Evolutionary conservation across 257 asterid genomes (phyloP).

Genomic region (Lithospermum erythrorhizon): DNA sequence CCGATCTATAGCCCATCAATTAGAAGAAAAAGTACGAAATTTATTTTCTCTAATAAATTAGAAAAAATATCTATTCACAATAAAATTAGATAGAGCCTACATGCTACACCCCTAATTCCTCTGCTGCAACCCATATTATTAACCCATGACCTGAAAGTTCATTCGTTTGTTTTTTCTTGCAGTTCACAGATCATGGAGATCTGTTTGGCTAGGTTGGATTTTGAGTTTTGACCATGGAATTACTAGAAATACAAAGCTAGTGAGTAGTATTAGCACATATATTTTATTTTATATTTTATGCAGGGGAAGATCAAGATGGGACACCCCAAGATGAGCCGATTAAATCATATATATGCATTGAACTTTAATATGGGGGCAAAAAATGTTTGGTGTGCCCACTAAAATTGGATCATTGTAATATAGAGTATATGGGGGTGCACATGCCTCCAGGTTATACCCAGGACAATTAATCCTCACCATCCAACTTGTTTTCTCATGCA

Average conservation of each 20-base stretch:
- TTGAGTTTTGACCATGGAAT: not conserved
- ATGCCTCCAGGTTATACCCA: not conserved
- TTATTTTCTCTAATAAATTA: too few relatives aligned
- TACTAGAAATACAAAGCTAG: not conserved
- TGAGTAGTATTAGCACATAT: too few relatives aligned
- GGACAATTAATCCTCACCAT: not conserved
- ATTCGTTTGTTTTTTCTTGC: not conserved
- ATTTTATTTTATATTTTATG: not conserved
- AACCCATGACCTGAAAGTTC: too few relatives aligned
- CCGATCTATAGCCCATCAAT: too few relatives aligned
- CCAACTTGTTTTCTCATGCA: not conserved
- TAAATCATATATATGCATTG: not conserved
- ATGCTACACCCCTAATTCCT: too few relatives aligned
- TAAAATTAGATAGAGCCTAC: too few relatives aligned
- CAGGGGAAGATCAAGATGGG: not conserved
- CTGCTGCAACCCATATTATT: too few relatives aligned
- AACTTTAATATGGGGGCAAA: not conserved
- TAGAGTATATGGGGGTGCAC: not conserved
- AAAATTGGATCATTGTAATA: not conserved
- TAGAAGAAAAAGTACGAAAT: too few relatives aligned
- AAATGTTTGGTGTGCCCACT: not conserved
- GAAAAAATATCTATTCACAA: too few relatives aligned
- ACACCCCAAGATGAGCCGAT: not conserved
- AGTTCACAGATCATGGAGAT: not conserved
- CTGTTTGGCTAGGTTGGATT: not conserved